These are phyloP conservation scores for Jamesozyma rosinii DNA, from an alignment of 805 yeast genomes.

Conservation along the genomic window DNA sequence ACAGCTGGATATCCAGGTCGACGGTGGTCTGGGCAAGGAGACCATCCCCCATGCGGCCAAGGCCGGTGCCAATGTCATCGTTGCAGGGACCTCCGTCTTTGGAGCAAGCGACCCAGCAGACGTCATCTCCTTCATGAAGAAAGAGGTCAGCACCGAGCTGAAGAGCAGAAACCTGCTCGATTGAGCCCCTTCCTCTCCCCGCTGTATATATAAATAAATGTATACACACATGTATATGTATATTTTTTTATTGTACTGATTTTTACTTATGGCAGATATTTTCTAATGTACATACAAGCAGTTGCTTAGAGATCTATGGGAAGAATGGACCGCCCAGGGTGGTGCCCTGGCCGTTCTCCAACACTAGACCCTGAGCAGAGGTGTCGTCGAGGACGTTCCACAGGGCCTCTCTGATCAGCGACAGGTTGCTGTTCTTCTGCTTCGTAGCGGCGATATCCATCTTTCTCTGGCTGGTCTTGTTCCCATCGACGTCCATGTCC, in stretches of 20 bases:
- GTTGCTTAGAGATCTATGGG: too few relatives aligned
- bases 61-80: slow-evolving; percentile 97
- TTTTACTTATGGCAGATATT: not conserved
- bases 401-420: slow-evolving; percentile 48
- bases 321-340: slow-evolving; percentile 70
- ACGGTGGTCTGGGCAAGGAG: slow-evolving; percentile 86
- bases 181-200: not conserved
- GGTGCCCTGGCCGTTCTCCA: slow-evolving; percentile 62
- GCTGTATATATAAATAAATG: too few relatives aligned
- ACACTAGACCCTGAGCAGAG: slow-evolving; percentile 37
- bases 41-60: slow-evolving; percentile 83
- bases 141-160: slow-evolving; percentile 46
- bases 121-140: slow-evolving; percentile 61
- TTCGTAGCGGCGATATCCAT: not conserved
- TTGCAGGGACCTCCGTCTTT: slow-evolving; percentile 93
- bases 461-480: slow-evolving; percentile 15
- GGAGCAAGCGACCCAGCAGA: slow-evolving; percentile 71
- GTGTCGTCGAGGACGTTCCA: slow-evolving; percentile 65
- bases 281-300: too few relatives aligned
- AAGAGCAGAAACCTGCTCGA: slow-evolving; percentile 36
- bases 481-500: slow-evolving; percentile 37
- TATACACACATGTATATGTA: not conserved
- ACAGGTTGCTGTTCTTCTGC: slow-evolving; percentile 32
- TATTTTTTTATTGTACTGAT: too few relatives aligned
- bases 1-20: slow-evolving; percentile 81